Evolutionary conservation across 108 stramenopile genomes (phyloP).

Genomic region (Cylindrotheca closterium): DNA sequence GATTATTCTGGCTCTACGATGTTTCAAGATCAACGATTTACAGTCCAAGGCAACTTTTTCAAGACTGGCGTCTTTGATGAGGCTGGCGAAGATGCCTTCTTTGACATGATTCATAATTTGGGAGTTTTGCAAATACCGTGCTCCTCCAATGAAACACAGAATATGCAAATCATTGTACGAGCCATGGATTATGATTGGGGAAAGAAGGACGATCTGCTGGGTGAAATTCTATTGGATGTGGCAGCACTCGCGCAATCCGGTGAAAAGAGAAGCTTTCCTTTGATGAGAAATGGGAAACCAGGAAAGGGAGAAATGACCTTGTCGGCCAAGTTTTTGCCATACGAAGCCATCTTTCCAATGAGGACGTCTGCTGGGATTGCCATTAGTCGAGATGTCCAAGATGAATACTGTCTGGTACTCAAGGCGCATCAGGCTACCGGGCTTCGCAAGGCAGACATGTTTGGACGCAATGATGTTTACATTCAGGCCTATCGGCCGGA

Average conservation of each 20-base stretch:
- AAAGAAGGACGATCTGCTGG: slow-evolving; percentile 42
- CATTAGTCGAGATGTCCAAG: not conserved
- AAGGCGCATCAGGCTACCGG: slow-evolving; percentile 9
- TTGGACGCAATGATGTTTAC: slow-evolving; percentile 26
- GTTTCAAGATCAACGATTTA: slow-evolving; percentile 11
- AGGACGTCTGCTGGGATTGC: not conserved
- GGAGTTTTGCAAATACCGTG: slow-evolving; percentile 46
- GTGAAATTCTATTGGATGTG: slow-evolving; percentile 31
- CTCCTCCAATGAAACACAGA: slow-evolving; percentile 3
- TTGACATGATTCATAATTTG: slow-evolving; percentile 7
- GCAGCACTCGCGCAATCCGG: slow-evolving; percentile 9
- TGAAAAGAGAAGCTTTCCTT: slow-evolving; percentile 3
- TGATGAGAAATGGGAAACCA: slow-evolving; percentile 21
- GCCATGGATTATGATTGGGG: slow-evolving; percentile 26
- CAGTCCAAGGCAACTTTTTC: slow-evolving; percentile 26
- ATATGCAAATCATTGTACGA: slow-evolving; percentile 20
- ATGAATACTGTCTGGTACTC: slow-evolving; percentile 6
- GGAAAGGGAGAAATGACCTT: slow-evolving; percentile 13
- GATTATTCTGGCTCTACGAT: slow-evolving; percentile 22
- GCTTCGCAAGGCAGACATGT: slow-evolving; percentile 17
- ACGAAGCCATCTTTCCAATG: slow-evolving; percentile 6
- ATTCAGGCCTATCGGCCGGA: slow-evolving; percentile 17
- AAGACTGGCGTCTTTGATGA: slow-evolving; percentile 24
- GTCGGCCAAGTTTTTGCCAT: slow-evolving; percentile 16
- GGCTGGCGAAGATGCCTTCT: slow-evolving; percentile 28